Evolutionary conservation across 495 filamentous ascomycete species (phyloP).

Genomic region (Aspergillus kassunensis): DNA sequence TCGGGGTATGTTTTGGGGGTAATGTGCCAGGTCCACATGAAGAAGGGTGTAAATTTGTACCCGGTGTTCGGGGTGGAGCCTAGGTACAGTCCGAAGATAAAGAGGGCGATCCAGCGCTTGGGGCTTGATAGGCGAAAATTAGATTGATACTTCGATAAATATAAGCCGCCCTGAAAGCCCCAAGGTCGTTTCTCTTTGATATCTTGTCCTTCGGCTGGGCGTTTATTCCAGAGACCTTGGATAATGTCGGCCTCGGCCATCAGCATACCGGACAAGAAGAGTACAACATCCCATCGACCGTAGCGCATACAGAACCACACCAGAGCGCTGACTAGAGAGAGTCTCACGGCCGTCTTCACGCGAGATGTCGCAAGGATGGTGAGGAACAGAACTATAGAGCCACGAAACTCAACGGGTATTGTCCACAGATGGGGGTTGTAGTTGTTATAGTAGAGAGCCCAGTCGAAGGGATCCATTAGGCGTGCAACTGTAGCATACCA

Average conservation of each 20-base stretch:
- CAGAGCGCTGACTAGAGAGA: constrained; percentile 40
- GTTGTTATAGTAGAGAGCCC: constrained; percentile 50
- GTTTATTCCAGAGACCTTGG: constrained; percentile 38
- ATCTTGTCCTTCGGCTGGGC: constrained; percentile 12
- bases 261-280: constrained; percentile 57
- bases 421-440: constrained; percentile 72
- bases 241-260: constrained; percentile 57
- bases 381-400: constrained; percentile 62
- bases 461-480: constrained; percentile 52
- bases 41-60: constrained; percentile 44
- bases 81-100: constrained; percentile 40
- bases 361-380: constrained; percentile 53
- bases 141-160: constrained; percentile 22
- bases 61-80: constrained; percentile 42
- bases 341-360: constrained; percentile 41
- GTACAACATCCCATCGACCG: constrained; percentile 56
- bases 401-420: constrained; percentile 66
- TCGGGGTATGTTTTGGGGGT: constrained; percentile 42
- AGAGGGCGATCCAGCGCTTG: constrained; percentile 51
- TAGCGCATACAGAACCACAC: constrained; percentile 54
- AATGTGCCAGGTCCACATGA: constrained; percentile 38
- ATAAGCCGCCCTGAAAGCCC: constrained; percentile 13
- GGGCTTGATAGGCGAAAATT: constrained; percentile 39
- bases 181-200: constrained; percentile 16
- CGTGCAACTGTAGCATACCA: constrained; percentile 46